phyloP scores from a whole-genome alignment of 2,329 filamentous ascomycete species.

The Fusarium subtropicale region DNA sequence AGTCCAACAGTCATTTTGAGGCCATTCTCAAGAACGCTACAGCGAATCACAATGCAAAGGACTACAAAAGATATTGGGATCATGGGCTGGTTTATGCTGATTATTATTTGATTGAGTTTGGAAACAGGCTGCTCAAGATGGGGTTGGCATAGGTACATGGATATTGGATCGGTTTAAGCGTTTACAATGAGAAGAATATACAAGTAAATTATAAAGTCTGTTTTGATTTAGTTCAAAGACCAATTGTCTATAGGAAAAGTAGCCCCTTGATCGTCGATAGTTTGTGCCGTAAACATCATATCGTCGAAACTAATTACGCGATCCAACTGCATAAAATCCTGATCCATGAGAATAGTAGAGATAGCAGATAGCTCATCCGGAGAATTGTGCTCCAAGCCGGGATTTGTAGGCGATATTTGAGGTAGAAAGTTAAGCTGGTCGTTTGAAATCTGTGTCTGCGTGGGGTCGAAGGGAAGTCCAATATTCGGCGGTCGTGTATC shows the following conservation, averaged over 20 bases:
- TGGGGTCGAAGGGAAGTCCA: not conserved
- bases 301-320: conserved; percentile 53
- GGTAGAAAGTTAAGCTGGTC: conserved; percentile 15
- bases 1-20: conserved; percentile 42
- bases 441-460: not conserved
- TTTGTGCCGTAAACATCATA: conserved; percentile 48
- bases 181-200: not conserved
- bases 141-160: conserved; percentile 6
- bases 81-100: conserved; percentile 62
- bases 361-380: conserved; percentile 48
- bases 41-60: conserved; percentile 51
- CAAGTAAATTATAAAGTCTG: fast-evolving
- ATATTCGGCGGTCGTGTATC: not conserved
- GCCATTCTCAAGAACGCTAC: conserved; percentile 51
- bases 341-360: conserved; percentile 49
- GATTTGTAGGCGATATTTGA: conserved; percentile 26
- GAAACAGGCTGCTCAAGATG: conserved; percentile 33
- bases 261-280: conserved; percentile 19
- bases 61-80: conserved; percentile 50
- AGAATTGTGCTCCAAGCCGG: conserved; percentile 8
- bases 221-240: not conserved
- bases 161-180: fast-evolving
- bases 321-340: conserved; percentile 51
- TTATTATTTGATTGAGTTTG: conserved; percentile 58
- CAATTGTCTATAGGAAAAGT: conserved; percentile 19